These are phyloP conservation scores for Yamagishiella unicocca DNA, from an alignment of 139 green algal species.

Conservation along the genomic window DNA sequence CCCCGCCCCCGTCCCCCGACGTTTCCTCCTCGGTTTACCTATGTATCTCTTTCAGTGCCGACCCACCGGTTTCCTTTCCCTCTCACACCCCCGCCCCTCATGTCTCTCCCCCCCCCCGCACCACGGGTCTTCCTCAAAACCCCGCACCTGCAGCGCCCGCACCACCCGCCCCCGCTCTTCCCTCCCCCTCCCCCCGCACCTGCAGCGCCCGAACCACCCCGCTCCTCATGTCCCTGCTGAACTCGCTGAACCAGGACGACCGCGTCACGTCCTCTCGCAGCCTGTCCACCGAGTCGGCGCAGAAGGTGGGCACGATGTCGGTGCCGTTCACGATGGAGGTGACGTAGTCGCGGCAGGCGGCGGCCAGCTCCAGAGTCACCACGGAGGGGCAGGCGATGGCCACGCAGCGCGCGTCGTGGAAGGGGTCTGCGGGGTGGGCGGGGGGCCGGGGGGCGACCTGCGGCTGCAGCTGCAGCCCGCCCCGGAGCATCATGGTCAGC, in stretches of 20 bases:
- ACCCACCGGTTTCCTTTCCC: too few species aligned
- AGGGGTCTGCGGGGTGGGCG: slow-evolving; percentile 23
- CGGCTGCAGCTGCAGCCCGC: slow-evolving; percentile 5
- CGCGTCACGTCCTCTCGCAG: slow-evolving; percentile 65
- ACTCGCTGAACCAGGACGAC: slow-evolving; percentile 70
- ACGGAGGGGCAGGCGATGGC: slow-evolving; percentile 88
- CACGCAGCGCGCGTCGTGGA: slow-evolving; percentile 72
- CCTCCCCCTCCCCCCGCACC: slow-evolving; percentile 49
- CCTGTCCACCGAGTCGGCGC: slow-evolving; percentile 57
- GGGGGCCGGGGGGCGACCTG: neutral
- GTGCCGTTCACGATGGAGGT: slow-evolving; percentile 84
- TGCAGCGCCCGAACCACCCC: slow-evolving; percentile 52
- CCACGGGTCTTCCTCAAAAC: slow-evolving; percentile 36
- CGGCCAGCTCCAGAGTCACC: slow-evolving; percentile 88
- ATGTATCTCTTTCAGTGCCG: too few species aligned
- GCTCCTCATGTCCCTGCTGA: slow-evolving; percentile 58
- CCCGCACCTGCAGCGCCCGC: too few species aligned
- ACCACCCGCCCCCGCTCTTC: slow-evolving; percentile 26
- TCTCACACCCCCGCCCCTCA: too few species aligned
- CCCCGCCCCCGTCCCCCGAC: too few species aligned
- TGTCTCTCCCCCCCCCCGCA: neutral
- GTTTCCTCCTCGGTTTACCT: too few species aligned
- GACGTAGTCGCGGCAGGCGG: slow-evolving; percentile 79
- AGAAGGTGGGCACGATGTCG: slow-evolving; percentile 83
- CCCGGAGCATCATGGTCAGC: slow-evolving; percentile 90